Base-by-base conservation (phyloP, 1,284 basidiomycete species). In the Pseudozyma hubeiensis region DNA sequence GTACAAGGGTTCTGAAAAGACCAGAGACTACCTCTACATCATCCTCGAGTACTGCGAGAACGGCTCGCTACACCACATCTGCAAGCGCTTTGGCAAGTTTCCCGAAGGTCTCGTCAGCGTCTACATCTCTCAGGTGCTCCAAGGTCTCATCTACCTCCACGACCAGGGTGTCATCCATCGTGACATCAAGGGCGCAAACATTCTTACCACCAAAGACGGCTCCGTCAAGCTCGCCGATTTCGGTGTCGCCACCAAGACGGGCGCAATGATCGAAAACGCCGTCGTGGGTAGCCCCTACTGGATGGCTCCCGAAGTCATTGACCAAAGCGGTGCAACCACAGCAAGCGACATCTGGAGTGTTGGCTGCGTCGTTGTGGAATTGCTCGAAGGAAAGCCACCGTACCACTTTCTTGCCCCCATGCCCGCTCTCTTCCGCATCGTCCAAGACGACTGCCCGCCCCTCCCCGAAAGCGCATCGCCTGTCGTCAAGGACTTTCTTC, bases 31-130 rank as follows among this genome's bases (percentile, higher is more conserved):
- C 84, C 88, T 98, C 69, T 97, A 96, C 86, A 98, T 99, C 86
- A 94, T 99, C 75, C 89, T 98, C 59, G 95, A 97, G 90, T 96
- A 95, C 84, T 98, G 96, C 87, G 96, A 99, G 87, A 99, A 99
- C 81, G 96, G 96, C 24, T 97, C 94, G 5, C 87, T 99, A 13
- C 93, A 97, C 84, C 91, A 91, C 69, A 97, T 98, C 79, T 91
- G 92, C 86, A 97, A 97, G 86, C 91, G 92, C 58, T 98, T 98
- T 85, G 96, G 96, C 75, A 97, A 98, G 86, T 98, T 98, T 82
- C 96, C 96, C 0, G 96, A 99, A 85, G 92, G 90, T 71, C 90
- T 98, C 35, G 96, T 98, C 44, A 94, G 93, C 0, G 93, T 97
- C 10, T 98, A 98, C 86, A 93, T 97, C 79, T 92, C 92, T 50